A percentile compares a stretch with the other conserved stretches of the same genome.
phyloP scores from a whole-genome alignment of 1,284 basidiomycete genomes.

The Ceratobasidium papillatum region DNA sequence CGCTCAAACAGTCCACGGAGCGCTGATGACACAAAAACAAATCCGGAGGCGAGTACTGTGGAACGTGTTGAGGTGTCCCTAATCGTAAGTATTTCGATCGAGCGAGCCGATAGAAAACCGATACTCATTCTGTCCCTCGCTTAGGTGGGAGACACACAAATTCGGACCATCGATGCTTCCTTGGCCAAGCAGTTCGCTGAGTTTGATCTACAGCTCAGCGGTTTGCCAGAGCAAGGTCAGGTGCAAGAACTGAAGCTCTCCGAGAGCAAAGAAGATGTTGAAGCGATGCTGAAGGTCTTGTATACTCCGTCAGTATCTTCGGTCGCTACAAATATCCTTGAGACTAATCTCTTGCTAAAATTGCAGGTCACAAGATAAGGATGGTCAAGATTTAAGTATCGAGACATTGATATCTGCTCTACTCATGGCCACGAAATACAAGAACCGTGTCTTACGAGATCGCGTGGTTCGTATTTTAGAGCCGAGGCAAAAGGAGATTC shows the following conservation, averaged over 20 bases:
- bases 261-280: not conserved
- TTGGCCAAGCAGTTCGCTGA: not conserved
- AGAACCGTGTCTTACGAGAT: not conserved
- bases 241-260: not conserved
- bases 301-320: not conserved
- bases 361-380: too few relatives aligned
- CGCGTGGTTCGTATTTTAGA: not conserved
- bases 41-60: too few relatives aligned
- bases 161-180: not conserved
- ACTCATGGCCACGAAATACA: constrained; percentile 6
- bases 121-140: not conserved
- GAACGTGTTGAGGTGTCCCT: too few relatives aligned
- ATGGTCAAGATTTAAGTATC: not conserved
- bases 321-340: too few relatives aligned
- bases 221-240: not conserved
- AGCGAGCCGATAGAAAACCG: not conserved
- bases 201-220: not conserved
- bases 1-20: too few relatives aligned
- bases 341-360: too few relatives aligned
- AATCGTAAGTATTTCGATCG: not conserved
- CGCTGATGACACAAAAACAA: too few relatives aligned
- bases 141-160: not conserved
- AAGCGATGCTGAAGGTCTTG: not conserved
- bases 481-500: not conserved
- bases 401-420: not conserved